A percentile compares a stretch with the other conserved stretches of the same genome.
Conservation (phyloP, 305 asterid genomes). For the Vinca major region DNA sequence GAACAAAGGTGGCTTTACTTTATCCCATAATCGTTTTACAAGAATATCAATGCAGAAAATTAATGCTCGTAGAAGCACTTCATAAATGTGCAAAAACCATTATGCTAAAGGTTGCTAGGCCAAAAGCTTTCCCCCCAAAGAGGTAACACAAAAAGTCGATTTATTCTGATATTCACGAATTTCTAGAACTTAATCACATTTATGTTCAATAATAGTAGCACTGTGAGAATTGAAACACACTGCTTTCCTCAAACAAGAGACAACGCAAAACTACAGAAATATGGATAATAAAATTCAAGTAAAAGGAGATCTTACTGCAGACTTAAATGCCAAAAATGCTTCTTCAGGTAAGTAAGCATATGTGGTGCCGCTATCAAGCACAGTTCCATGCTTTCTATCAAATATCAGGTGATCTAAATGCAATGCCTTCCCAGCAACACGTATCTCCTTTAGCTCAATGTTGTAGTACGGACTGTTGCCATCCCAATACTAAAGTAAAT, state of each 20-base stretch:
- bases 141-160: not conserved
- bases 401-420: slow-evolving; percentile 51
- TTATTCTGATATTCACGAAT: not conserved
- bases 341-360: slow-evolving; percentile 85
- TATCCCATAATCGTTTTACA: not conserved
- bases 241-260: not conserved
- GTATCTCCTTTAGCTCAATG: slow-evolving; percentile 81
- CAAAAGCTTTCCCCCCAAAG: not conserved
- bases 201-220: not conserved
- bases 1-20: not conserved
- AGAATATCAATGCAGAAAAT: not conserved
- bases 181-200: not conserved
- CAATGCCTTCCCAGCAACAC: slow-evolving; percentile 87
- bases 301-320: slow-evolving; percentile 56
- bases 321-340: slow-evolving; percentile 68
- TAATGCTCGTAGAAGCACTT: not conserved
- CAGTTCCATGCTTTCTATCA: slow-evolving; percentile 82
- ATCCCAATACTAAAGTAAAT: slow-evolving; percentile 97
- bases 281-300: slow-evolving; percentile 6
- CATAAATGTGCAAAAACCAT: not conserved
- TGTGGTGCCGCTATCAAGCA: slow-evolving; percentile 94
- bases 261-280: not conserved
- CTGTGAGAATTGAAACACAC: not conserved
- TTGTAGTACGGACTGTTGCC: slow-evolving; percentile 99
- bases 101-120: not conserved